phyloP scores from a whole-genome alignment of 2,329 filamentous ascomycete genomes.

The Bipolaris cookei region DNA sequence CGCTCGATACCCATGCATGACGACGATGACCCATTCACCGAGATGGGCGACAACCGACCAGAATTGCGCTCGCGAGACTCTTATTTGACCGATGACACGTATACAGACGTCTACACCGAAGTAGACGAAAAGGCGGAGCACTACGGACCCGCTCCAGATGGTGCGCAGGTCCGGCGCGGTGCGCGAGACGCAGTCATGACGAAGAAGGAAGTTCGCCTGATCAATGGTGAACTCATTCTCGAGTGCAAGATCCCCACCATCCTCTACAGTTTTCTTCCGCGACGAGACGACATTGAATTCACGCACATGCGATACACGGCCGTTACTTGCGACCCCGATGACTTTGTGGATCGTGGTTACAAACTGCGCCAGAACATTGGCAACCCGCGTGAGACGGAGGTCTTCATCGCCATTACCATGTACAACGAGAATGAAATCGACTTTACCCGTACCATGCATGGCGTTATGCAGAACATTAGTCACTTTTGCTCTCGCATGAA shows the following conservation, averaged over 20 bases:
- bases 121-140: slow-evolving; percentile 69
- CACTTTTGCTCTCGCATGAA: slow-evolving; percentile 94
- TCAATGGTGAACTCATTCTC: slow-evolving; percentile 96
- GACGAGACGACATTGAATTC: slow-evolving; percentile 92
- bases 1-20: slow-evolving; percentile 73
- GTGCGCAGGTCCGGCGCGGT: slow-evolving; percentile 85
- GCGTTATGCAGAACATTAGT: slow-evolving; percentile 96
- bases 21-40: slow-evolving; percentile 74
- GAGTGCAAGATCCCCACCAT: slow-evolving; percentile 99
- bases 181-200: slow-evolving; percentile 86
- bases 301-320: slow-evolving; percentile 99
- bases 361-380: slow-evolving; percentile 92
- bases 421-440: slow-evolving; percentile 98
- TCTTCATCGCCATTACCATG: slow-evolving; percentile 98
- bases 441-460: slow-evolving; percentile 98
- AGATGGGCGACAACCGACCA: slow-evolving; percentile 63
- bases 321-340: slow-evolving; percentile 96
- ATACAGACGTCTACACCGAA: slow-evolving; percentile 58
- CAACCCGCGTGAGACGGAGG: slow-evolving; percentile 85
- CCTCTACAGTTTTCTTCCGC: slow-evolving; percentile 92
- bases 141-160: slow-evolving; percentile 86
- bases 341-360: slow-evolving; percentile 87
- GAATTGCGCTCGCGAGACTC: slow-evolving; percentile 68
- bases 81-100: slow-evolving; percentile 66
- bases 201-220: slow-evolving; percentile 91